These are phyloP conservation scores for Sugiyamaella sp. DNA, from an alignment of 1,139 yeast species.

Conservation along the genomic window DNA sequence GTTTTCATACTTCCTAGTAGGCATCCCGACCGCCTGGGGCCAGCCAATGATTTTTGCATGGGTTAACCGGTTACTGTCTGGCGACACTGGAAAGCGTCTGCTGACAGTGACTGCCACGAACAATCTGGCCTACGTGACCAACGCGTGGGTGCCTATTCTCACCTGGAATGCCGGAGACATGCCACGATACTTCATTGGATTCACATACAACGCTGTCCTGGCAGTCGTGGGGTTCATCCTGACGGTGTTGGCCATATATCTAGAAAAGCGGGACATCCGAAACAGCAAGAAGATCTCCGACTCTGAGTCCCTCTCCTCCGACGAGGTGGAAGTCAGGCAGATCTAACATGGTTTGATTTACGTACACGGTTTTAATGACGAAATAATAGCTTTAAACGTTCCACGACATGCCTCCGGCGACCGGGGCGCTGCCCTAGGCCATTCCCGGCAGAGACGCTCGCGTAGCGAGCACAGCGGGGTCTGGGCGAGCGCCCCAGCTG, in stretches of 20 bases:
- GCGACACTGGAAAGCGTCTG: conserved; percentile 55
- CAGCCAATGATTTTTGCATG: conserved; percentile 57
- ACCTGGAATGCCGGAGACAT: conserved; percentile 56
- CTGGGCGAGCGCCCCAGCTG: no score
- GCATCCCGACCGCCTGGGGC: conserved; percentile 52
- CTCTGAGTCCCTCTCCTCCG: conserved; percentile 1
- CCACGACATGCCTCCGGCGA: no score
- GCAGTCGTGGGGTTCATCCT: conserved; percentile 47
- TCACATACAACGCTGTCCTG: conserved; percentile 53
- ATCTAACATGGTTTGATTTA: not conserved
- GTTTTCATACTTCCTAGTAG: conserved; percentile 52
- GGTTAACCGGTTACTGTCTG: conserved; percentile 52
- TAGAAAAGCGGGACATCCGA: conserved; percentile 20
- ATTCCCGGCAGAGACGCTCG: no score
- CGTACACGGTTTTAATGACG: not conserved
- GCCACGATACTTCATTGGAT: conserved; percentile 54
- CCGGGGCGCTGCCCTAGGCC: no score
- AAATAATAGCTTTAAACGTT: no score
- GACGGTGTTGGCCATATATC: conserved; percentile 34
- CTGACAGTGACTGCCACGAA: conserved; percentile 55
- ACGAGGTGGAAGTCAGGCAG: not conserved
- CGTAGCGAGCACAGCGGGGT: no score
- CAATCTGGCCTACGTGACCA: conserved; percentile 55
- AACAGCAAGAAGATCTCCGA: conserved; percentile 2
- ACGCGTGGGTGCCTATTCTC: conserved; percentile 52